phyloP scores from a whole-genome alignment of 148 eudicot genomes.

The Drosera capensis region DNA sequence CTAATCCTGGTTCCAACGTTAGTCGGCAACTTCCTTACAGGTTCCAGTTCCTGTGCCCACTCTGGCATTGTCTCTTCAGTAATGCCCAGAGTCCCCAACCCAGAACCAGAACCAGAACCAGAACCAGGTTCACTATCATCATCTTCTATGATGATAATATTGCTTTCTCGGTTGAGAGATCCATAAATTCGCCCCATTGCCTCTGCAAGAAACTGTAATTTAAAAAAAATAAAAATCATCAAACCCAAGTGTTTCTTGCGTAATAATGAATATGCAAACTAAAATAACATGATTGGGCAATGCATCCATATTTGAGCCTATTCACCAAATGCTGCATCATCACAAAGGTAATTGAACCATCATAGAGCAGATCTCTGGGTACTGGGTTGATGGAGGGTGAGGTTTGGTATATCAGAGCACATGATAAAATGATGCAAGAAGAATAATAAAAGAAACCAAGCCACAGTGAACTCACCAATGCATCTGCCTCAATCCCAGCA shows the following conservation, averaged over 20 bases:
- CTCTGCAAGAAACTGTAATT: slow-evolving; percentile 54
- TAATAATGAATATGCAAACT: neutral
- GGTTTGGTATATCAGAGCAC: neutral
- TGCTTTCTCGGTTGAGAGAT: slow-evolving; percentile 18
- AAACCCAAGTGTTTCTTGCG: neutral
- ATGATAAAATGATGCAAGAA: neutral
- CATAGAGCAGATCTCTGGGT: too few species aligned
- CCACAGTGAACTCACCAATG: slow-evolving; percentile 32
- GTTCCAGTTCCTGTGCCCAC: slow-evolving; percentile 61
- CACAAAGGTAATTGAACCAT: too few species aligned
- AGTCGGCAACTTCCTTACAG: slow-evolving; percentile 67
- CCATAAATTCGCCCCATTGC: slow-evolving; percentile 39
- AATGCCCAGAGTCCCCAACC: slow-evolving; percentile 13
- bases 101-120: slow-evolving; percentile 18
- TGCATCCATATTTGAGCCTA: too few species aligned
- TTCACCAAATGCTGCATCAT: too few species aligned
- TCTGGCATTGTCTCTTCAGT: slow-evolving; percentile 34
- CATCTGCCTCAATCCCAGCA: slow-evolving; percentile 65
- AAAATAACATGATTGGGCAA: too few species aligned
- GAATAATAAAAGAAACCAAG: neutral
- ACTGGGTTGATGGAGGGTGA: too few species aligned
- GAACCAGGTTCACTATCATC: slow-evolving; percentile 33
- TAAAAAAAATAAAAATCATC: slow-evolving; percentile 14
- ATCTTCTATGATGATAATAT: slow-evolving; percentile 29
- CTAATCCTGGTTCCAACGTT: slow-evolving; percentile 73